These are phyloP conservation scores for Epichloe scottii DNA, from an alignment of 2,329 filamentous ascomycete genomes.

Conservation along the genomic window DNA sequence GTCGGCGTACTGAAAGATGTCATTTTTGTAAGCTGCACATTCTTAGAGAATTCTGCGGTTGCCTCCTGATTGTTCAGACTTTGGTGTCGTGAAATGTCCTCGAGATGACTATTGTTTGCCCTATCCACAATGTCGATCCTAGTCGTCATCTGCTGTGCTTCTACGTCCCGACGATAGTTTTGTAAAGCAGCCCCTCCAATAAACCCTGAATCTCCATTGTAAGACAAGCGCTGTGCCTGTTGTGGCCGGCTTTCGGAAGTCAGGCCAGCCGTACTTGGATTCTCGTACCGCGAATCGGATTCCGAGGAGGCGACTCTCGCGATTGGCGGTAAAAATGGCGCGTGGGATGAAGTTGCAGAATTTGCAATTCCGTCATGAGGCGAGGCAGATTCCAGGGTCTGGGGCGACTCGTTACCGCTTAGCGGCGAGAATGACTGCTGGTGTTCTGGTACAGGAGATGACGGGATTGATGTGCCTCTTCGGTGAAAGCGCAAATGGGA, in stretches of 20 bases:
- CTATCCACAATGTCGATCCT: background rate
- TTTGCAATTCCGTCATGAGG: constrained; percentile 22
- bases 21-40: constrained; percentile 18
- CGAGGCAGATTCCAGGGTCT: constrained; percentile 26
- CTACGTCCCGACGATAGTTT: constrained; percentile 33
- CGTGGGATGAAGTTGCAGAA: constrained; percentile 22
- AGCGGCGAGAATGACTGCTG: constrained; percentile 25
- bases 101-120: background rate
- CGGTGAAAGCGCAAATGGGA: constrained; percentile 47
- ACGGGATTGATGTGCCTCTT: constrained; percentile 42
- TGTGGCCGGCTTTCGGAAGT: constrained; percentile 13
- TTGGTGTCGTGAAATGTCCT: constrained; percentile 5
- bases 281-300: constrained; percentile 15
- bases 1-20: constrained; percentile 38
- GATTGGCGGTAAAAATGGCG: constrained; percentile 40
- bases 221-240: constrained; percentile 21
- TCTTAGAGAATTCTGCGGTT: constrained; percentile 22
- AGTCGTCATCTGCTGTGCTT: constrained; percentile 7
- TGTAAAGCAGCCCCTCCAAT: constrained; percentile 42
- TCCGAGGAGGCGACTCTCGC: constrained; percentile 33
- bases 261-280: constrained; percentile 4
- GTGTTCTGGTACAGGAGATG: constrained; percentile 39
- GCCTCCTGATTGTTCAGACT: constrained; percentile 1
- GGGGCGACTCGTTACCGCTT: constrained; percentile 27
- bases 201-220: constrained; percentile 31